Evolutionary conservation across 2,329 filamentous ascomycete species (phyloP).

Genomic region (Drechslera avenae): DNA sequence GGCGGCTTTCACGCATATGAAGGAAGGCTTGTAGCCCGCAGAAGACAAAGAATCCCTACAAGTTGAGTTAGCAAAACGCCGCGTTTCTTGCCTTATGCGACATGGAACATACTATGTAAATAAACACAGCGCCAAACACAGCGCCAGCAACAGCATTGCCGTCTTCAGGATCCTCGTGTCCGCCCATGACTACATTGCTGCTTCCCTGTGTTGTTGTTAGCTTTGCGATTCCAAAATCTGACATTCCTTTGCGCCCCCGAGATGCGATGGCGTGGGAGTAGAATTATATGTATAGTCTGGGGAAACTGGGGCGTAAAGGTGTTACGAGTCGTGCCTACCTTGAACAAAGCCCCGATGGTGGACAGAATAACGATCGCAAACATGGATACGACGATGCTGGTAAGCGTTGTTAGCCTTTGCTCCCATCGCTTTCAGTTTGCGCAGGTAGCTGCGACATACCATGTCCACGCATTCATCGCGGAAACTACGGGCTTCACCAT

Average conservation of each 20-base stretch:
- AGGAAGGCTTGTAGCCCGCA: slow-evolving; percentile 88
- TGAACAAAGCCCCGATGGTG: slow-evolving; percentile 73
- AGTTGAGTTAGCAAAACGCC: slow-evolving; percentile 5
- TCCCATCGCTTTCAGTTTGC: background rate
- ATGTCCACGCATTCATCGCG: slow-evolving; percentile 92
- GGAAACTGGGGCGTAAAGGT: too few species aligned
- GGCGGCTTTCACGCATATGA: slow-evolving; percentile 79
- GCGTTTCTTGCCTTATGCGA: too few species aligned
- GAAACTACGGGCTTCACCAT: slow-evolving; percentile 99
- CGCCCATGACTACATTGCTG: slow-evolving; percentile 84
- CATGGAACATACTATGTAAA: slow-evolving; percentile 77
- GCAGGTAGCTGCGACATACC: slow-evolving; percentile 61
- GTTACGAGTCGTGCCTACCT: too few species aligned
- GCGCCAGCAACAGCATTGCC: slow-evolving; percentile 79
- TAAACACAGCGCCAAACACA: slow-evolving; percentile 83
- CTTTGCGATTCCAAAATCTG: too few species aligned
- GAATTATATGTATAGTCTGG: too few species aligned
- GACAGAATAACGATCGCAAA: slow-evolving; percentile 70
- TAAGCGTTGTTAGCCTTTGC: slow-evolving; percentile 47
- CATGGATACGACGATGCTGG: slow-evolving; percentile 50
- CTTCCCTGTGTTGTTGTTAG: slow-evolving; percentile 54
- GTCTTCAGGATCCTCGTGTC: slow-evolving; percentile 70
- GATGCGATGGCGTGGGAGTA: too few species aligned
- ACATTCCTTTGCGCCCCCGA: too few species aligned
- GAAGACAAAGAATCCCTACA: slow-evolving; percentile 81